These are phyloP conservation scores for Plasmodium knowlesi DNA, from an alignment of 169 alveolate species.

Conservation along the genomic window DNA sequence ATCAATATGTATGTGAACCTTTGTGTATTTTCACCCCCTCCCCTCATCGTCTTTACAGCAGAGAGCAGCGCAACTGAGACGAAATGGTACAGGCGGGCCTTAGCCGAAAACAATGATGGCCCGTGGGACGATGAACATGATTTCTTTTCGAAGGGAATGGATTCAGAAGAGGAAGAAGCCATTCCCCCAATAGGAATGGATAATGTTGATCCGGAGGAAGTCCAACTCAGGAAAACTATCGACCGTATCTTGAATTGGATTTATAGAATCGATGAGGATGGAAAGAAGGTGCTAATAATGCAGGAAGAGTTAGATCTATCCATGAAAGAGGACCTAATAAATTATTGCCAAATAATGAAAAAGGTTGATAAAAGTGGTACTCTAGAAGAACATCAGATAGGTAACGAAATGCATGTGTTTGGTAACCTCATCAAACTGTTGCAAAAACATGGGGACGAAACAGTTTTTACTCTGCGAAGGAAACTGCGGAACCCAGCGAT, in stretches of 20 bases:
- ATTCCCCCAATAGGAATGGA: not conserved
- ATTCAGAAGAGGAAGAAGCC: not conserved
- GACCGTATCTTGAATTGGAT: not conserved
- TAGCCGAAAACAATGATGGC: not conserved
- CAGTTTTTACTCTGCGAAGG: too few relatives aligned
- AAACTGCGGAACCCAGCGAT: slow-evolving; percentile 36
- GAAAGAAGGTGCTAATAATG: not conserved
- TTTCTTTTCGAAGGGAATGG: not conserved
- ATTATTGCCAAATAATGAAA: too few relatives aligned
- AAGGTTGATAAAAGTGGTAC: too few relatives aligned
- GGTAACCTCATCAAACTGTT: too few relatives aligned
- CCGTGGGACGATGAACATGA: not conserved
- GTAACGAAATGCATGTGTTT: too few relatives aligned
- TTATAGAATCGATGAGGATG: not conserved
- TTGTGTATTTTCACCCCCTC: not conserved
- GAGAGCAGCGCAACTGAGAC: not conserved
- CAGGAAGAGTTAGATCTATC: not conserved
- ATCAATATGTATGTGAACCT: not conserved
- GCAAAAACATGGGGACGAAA: too few relatives aligned
- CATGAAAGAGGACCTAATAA: too few relatives aligned
- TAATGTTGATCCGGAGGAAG: not conserved
- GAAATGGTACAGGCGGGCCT: not conserved
- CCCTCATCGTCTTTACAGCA: not conserved
- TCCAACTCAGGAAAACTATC: not conserved
- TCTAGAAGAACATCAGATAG: too few relatives aligned